Evolutionary conservation across 768 basidiomycete genomes (phyloP), one percentile per base, ranked within the genome.

Genomic region (Tricholoma matsutake): DNA sequence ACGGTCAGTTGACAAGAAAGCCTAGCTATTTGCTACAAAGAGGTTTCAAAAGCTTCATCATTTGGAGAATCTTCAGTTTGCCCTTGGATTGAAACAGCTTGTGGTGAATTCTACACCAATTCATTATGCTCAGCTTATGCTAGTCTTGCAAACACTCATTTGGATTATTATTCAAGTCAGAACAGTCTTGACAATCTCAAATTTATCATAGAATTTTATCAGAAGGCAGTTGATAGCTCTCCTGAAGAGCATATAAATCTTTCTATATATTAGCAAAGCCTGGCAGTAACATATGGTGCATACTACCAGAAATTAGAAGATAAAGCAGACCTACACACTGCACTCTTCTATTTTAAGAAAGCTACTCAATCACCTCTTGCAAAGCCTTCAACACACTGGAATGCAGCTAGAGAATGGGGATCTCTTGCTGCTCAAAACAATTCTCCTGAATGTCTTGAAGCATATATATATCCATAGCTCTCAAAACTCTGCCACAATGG

Each of bases 391-490:
- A 25, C n/a, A 0, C 25, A 51, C n/a, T 64, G 53, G 65, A 37
- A 51, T 56, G 53, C 58, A 54, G 61, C 57, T 9, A 52, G 43
- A n/a, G 18, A 62, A 11, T 62, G 49, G 61, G 57, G 37, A 35
- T 34, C 32, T 16, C 41, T 63, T 16, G 56, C 52, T 20, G 7
- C 25, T 11, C 34, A 54, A 52, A 25, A 53, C 37, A 14, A 43
- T 16, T 31, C 35, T 14, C 22, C 57, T 41, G 60, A 64, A 47
- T 29, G 45, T 32, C 39, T 64, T 11, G 52, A 58, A 18, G 63
- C 60, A 18, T 64, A 64, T 56, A n/a, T n/a, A n/a, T n/a, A n/a
- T 18, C n/a, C n/a, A 31, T 31, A 35, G 60, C 56, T n/a, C 55
- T 61, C 25, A 20, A 39, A 2, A 32, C 49, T 53, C 20, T 64